A percentile compares a stretch with the other conserved stretches of the same genome.
phyloP scores from a whole-genome alignment of 495 filamentous ascomycete genomes.

The Penicillium bovifimosum region DNA sequence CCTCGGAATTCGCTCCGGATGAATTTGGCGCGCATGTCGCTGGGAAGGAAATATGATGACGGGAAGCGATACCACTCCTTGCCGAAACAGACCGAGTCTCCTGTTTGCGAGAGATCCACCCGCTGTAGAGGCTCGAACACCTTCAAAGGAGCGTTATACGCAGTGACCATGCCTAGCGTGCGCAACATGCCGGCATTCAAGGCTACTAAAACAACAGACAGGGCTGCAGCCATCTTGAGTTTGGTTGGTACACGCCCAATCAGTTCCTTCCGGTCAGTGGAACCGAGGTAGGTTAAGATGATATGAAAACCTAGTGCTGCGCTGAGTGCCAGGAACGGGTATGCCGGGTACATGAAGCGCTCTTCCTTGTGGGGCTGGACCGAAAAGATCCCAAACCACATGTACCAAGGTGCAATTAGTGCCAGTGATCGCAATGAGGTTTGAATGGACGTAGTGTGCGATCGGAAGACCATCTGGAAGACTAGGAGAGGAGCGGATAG shows the following conservation, averaged over 20 bases:
- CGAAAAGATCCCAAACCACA: constrained; percentile 91
- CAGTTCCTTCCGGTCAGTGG: constrained; percentile 56
- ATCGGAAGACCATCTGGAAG: constrained; percentile 42
- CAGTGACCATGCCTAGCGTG: constrained; percentile 73
- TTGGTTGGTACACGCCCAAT: constrained; percentile 63
- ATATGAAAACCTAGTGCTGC: constrained; percentile 82
- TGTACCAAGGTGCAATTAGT: constrained; percentile 78
- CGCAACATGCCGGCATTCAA: constrained; percentile 63
- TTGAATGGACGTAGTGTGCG: constrained; percentile 36
- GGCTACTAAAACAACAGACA: constrained; percentile 49
- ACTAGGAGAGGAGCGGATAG: constrained; percentile 58
- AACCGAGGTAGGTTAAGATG: constrained; percentile 65
- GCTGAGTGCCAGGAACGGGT: constrained; percentile 88
- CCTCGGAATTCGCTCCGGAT: constrained; percentile 85
- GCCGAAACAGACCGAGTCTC: constrained; percentile 78
- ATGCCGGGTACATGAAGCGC: constrained; percentile 96
- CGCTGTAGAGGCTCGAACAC: constrained; percentile 59
- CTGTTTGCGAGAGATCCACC: constrained; percentile 42
- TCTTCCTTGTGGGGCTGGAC: constrained; percentile 96
- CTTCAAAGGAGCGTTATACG: constrained; percentile 78
- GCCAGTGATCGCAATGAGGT: constrained; percentile 63
- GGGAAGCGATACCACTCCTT: constrained; percentile 99
- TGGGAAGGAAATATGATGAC: constrained; percentile 82
- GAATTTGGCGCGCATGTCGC: constrained; percentile 75
- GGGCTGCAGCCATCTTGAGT: constrained; percentile 59